Evolutionary conservation across 768 basidiomycete species (phyloP), one percentile per base, ranked within the genome.

Genomic region (Pisolithus orientalis): DNA sequence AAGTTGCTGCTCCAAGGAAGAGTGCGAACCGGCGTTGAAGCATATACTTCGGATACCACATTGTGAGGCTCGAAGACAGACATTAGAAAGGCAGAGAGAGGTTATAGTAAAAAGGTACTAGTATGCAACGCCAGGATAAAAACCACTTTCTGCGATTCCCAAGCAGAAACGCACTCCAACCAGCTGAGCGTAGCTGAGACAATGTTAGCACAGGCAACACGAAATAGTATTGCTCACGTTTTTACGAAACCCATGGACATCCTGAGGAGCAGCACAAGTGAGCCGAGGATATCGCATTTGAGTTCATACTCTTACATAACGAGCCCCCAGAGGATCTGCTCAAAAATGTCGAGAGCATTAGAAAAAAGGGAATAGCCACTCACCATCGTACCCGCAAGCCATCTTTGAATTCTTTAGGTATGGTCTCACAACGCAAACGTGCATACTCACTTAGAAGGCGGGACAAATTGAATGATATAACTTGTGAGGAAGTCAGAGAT

Each of bases 111-210:
- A 42, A 31, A 63, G 76, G 43, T 51, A 85, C 85, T 85, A 88
- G 69, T 85, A 90, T 0, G 79, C 77, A 9, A 87, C 82, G 25
- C 85, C 85, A 10, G 87, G 85, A 64, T 84, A 88, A 9, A 87
- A 62, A 3, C 87, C 85, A 5, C 84, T 82, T 66, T 89, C 87
- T 0, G 83, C 77, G 2, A 84, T 60, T 2, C 86, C 87, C 0
- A 87, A 76, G 53, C 76, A 78, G 6, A 81, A 65, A 9, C 84
- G 77, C 9, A 71, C 72, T 17, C 75, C 83, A 11, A 84, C 75
- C 13, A 86, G 75, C 59, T 85, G 78, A 8, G 76, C 76, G 59
- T 82, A 86, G 25, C 84, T 85, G 56, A 5, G 39, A 17, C 17
- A n/a, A 25, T 29, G 24, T 48, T 4, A 24, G 29, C 50, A 32